phyloP scores from a whole-genome alignment of 2,329 filamentous ascomycete species.

The Fusarium veterinarium region DNA sequence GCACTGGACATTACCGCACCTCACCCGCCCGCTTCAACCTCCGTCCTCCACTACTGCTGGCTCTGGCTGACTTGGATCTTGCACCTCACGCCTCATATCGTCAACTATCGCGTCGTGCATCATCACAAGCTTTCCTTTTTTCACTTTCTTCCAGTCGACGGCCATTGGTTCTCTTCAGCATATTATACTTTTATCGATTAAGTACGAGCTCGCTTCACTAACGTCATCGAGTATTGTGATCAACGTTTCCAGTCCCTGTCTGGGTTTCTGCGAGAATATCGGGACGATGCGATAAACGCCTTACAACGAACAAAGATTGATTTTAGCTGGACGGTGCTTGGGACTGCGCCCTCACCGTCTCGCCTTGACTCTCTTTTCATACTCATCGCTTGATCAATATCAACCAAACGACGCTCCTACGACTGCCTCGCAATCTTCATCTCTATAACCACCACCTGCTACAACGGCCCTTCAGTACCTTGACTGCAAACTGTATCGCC shows the following conservation, averaged over 20 bases:
- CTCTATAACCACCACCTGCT: conserved; percentile 11
- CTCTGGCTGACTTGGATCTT: conserved; percentile 37
- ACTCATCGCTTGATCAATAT: neutral
- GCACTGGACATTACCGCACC: conserved; percentile 22
- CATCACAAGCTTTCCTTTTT: conserved; percentile 20
- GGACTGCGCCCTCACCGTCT: conserved; percentile 39
- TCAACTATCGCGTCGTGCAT: conserved; percentile 36
- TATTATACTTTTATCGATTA: conserved; percentile 20
- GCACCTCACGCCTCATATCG: conserved; percentile 36
- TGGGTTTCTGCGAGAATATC: conserved; percentile 33
- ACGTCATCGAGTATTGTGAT: conserved; percentile 32
- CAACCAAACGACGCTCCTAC: conserved; percentile 10
- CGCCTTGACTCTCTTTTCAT: conserved; percentile 26
- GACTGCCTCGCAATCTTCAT: conserved; percentile 14
- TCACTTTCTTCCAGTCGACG: conserved; percentile 9
- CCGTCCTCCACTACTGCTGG: conserved; percentile 32
- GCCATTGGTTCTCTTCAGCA: conserved; percentile 4
- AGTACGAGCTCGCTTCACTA: neutral
- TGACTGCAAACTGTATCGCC: conserved; percentile 13
- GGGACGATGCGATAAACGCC: conserved; percentile 46
- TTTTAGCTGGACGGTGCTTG: conserved; percentile 42
- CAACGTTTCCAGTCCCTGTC: conserved; percentile 29
- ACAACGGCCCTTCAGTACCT: conserved; percentile 8
- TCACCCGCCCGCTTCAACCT: conserved; percentile 36
- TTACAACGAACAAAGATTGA: conserved; percentile 36